Conservation (phyloP, 73 alveolate genomes). For the Effrenium voratum region DNA sequence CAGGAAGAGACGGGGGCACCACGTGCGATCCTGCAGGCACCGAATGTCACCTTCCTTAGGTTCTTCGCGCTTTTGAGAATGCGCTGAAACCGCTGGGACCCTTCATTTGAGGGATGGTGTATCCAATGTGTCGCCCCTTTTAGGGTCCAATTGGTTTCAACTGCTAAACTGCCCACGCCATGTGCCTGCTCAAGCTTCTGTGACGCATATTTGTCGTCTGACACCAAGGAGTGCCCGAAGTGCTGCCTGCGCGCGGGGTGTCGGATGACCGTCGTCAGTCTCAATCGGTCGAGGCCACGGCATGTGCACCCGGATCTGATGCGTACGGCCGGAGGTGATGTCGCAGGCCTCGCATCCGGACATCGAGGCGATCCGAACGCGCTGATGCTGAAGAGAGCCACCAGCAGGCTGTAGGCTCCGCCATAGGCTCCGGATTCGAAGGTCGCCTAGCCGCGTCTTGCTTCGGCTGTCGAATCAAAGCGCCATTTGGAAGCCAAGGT, state of each 20-base stretch:
- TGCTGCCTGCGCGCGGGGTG: slow-evolving; percentile 19
- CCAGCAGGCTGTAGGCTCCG: neutral
- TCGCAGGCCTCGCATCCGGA: too few species aligned
- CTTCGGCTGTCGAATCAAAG: too few species aligned
- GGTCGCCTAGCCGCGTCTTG: too few species aligned
- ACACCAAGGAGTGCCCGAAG: slow-evolving; percentile 75
- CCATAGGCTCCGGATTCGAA: neutral
- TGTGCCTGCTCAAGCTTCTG: slow-evolving; percentile 35
- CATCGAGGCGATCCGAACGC: too few species aligned
- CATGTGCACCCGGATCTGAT: slow-evolving; percentile 86
- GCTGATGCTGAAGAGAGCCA: too few species aligned
- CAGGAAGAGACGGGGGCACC: slow-evolving; percentile 89
- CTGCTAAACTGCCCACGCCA: neutral
- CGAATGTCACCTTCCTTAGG: neutral
- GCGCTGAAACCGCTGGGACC: too few species aligned
- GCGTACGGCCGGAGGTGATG: slow-evolving; percentile 67
- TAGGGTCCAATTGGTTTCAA: neutral
- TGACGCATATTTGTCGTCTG: slow-evolving; percentile 61
- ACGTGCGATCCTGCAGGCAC: slow-evolving; percentile 14
- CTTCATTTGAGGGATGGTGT: too few species aligned
- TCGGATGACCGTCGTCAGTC: neutral
- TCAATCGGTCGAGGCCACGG: neutral
- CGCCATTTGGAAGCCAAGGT: neutral
- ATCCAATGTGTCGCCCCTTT: too few species aligned
- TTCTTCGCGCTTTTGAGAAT: neutral